Evolutionary conservation across 2,329 filamentous ascomycete species (phyloP), one percentile per base, ranked within the genome.

Genomic region (Orbilia oligospora): DNA sequence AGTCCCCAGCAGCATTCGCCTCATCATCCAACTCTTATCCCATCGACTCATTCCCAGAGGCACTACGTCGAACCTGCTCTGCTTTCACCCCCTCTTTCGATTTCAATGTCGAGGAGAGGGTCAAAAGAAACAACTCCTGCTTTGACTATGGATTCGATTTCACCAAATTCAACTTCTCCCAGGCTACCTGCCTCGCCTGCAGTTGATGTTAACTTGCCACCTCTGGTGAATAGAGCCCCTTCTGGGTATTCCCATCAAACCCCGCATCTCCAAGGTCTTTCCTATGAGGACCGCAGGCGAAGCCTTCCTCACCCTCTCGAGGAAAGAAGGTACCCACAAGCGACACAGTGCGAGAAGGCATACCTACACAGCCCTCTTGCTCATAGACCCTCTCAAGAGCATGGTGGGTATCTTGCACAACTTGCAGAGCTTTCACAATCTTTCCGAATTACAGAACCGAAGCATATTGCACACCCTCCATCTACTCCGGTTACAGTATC

Each of bases 61-160:
- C 83, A 71, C 82, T 83, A 58, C 83, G 84, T 76, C 84, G 84
- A 82, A 83, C 83, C 48, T 83, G 83, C 49, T 82, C 87, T 90
- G 41, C 87, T 91, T 81, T 89, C 89, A 49, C 92, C 90, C 8
- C 91, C 91, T 14, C 87, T 88, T 65, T 89, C 87, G 81, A 91
- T 90, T 1, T 89, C 91, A 67, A 87, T 88, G 46, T 92, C 91
- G 1, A 85, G 87, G 75, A 84, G 86, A 63, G 87, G 88, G 18
- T 88, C 86, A 1, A 85, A 88, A 16, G 90, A 91, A 53, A 86
- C 87, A 33, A 89, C 90, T 3, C 91, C 91, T 5, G 92, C 91
- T 0, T 87, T 93, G 80, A 87, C 92, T 63, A 93, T 92, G 0
- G 93, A 96, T 83, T 86, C 86, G 30, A 88, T 88, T 80, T 91